Evolutionary conservation across 768 basidiomycete species (phyloP).

Genomic region (Russula ochroleuca): DNA sequence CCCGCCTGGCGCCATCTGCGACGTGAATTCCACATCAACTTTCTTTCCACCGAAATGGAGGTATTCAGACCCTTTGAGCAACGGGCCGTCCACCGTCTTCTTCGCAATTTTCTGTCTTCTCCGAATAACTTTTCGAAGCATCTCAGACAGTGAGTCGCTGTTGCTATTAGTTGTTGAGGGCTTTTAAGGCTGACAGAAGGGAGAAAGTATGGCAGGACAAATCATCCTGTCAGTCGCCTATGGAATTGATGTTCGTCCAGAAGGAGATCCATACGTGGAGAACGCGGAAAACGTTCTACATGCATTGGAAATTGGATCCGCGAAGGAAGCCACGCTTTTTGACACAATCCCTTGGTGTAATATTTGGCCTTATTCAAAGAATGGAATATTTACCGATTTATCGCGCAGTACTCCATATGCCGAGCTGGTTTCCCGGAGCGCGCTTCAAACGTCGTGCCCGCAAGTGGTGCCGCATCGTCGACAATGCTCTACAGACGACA

Average conservation of each 20-base stretch:
- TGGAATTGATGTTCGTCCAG: conserved; percentile 38
- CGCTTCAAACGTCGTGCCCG: conserved; percentile 24
- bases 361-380: conserved; percentile 13
- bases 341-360: conserved; percentile 37
- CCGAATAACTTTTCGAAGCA: conserved; percentile 33
- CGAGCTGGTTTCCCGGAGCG: conserved; percentile 32
- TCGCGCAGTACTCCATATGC: conserved; percentile 27
- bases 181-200: not conserved
- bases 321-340: conserved; percentile 40
- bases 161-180: not conserved
- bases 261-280: conserved; percentile 35
- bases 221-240: conserved; percentile 45
- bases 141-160: conserved; percentile 37
- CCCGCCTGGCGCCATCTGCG: not conserved
- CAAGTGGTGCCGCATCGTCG: not conserved
- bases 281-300: not conserved
- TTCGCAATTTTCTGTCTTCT: not conserved
- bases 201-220: conserved; percentile 39
- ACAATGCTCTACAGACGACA: not conserved
- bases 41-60: not conserved
- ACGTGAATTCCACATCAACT: not conserved
- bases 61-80: not conserved
- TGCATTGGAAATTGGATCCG: conserved; percentile 23
- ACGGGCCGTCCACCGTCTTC: not conserved
- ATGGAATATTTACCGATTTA: not conserved